Evolutionary conservation across 306 rosid genomes (phyloP).

Genomic region (Rosa rugosa): DNA sequence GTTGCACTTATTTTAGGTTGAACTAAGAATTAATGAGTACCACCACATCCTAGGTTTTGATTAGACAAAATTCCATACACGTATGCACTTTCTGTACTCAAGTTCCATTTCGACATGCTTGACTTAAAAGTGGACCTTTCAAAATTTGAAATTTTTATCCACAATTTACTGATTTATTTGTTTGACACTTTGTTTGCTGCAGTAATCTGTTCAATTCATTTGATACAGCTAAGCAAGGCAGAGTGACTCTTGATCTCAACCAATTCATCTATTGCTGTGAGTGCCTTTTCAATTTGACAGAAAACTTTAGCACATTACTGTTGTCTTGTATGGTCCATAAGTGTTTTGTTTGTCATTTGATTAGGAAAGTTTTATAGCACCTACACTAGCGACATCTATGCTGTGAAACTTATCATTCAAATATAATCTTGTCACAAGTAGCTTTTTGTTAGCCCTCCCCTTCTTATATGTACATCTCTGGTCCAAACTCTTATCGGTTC

Average conservation of each 20-base stretch:
- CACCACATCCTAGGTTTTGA: background rate
- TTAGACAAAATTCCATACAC: background rate
- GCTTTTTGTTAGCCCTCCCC: background rate
- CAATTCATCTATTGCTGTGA: slow-evolving; percentile 90
- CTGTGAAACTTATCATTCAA: background rate
- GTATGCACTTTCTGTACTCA: background rate
- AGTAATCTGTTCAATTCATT: slow-evolving; percentile 88
- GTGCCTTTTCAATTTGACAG: slow-evolving; percentile 29
- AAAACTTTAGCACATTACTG: background rate
- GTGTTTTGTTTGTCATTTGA: background rate
- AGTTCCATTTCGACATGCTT: background rate
- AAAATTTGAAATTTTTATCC: background rate
- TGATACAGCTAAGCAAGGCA: slow-evolving; percentile 86
- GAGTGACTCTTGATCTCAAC: slow-evolving; percentile 88
- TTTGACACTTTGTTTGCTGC: slow-evolving; percentile 32
- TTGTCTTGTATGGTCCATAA: background rate
- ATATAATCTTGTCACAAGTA: background rate
- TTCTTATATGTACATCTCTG: background rate
- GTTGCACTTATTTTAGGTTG: slow-evolving; percentile 10
- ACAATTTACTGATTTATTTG: background rate
- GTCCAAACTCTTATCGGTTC: background rate
- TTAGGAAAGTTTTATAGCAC: background rate
- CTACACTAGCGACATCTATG: background rate
- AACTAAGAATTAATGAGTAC: background rate
- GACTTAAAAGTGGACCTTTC: background rate